Base-by-base conservation (phyloP, 2,329 filamentous ascomycete species). In the Sclerotinia minor region DNA sequence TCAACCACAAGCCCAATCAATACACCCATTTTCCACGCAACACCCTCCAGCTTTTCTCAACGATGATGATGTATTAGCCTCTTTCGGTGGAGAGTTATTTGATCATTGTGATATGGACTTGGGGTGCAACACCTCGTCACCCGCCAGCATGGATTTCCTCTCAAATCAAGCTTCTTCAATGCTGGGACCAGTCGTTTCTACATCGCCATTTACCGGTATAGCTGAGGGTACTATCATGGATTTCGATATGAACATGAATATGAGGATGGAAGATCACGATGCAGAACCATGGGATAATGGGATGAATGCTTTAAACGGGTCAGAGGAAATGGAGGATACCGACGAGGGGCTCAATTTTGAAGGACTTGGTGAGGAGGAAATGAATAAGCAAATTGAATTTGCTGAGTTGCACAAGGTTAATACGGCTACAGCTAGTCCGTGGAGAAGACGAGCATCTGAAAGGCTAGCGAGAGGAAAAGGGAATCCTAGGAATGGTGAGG, bases 11-110 rank as follows among this genome's bases (percentile, higher is more conserved):
- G 61, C 26, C n/a, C 67, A 64, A 41, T 65, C 38, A 5, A 29
- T 54, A 13, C 47, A 32, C 17, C 45, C 32, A 19, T 65, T 53
- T 19, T 38, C 61, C 15, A 24, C 41, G 26, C 47, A 29, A 26
- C 64, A 67, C 24, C 50, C 57, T 5, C 65, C 52, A 17, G 64
- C 47, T 24, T 71, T 69, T n/a, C 64, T 67, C 1, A 64, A 55
- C n/a, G 71, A 75, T 26, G 72, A 70, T 35, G 65, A 69, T 2
- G 55, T 75, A 5, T 61, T 75, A 0, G 71, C 72, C 3, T 69
- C 68, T 11, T 71, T 74, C 26, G 70, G 73, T 41, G 38, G 71
- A 6, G 72, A 74, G 19, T 38, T 65, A 21, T 32, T 50, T 7
- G 29, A 59, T 17, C 7, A 21, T 8, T 21, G 32, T 21, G 49